Conservation (phyloP, 2,329 filamentous ascomycete species). For the Emericellopsis atlantica region DNA sequence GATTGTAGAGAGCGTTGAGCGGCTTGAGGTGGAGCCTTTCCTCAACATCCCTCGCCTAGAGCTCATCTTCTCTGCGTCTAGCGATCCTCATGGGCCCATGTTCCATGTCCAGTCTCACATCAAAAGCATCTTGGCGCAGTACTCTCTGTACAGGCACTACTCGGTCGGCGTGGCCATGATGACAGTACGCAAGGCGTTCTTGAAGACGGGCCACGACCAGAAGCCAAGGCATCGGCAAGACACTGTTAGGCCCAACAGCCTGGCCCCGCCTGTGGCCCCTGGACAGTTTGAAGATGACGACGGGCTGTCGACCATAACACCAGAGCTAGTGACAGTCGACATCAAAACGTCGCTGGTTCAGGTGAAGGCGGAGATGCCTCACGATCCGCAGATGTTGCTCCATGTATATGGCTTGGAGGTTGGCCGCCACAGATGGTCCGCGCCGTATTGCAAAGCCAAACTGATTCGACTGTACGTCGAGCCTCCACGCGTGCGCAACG, state of each 20-base stretch:
- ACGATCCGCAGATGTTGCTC: conserved; percentile 83
- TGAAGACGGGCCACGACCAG: conserved; percentile 34
- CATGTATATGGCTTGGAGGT: conserved; percentile 75
- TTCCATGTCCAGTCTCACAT: conserved; percentile 78
- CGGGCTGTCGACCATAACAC: conserved; percentile 17
- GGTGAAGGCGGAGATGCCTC: conserved; percentile 77
- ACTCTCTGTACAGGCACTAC: conserved; percentile 90
- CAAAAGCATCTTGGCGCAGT: conserved; percentile 69
- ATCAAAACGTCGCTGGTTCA: conserved; percentile 73
- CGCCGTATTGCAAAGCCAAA: conserved; percentile 66
- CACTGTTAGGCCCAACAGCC: conserved; percentile 13
- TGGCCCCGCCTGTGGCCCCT: conserved; percentile 23
- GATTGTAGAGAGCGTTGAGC: conserved; percentile 77
- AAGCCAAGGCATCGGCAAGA: conserved; percentile 12
- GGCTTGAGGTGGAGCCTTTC: conserved; percentile 76
- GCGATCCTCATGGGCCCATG: conserved; percentile 75
- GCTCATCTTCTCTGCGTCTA: conserved; percentile 70
- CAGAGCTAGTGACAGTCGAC: conserved; percentile 70
- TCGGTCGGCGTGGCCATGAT: conserved; percentile 70
- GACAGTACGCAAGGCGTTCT: conserved; percentile 61
- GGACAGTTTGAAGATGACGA: conserved; percentile 12
- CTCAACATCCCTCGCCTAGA: conserved; percentile 79
- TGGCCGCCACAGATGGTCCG: conserved; percentile 77
- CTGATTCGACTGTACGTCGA: conserved; percentile 79
- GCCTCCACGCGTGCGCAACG: conserved; percentile 65